Conservation (phyloP, 352 stramenopile genomes). For the Ophiocytium majus region DNA sequence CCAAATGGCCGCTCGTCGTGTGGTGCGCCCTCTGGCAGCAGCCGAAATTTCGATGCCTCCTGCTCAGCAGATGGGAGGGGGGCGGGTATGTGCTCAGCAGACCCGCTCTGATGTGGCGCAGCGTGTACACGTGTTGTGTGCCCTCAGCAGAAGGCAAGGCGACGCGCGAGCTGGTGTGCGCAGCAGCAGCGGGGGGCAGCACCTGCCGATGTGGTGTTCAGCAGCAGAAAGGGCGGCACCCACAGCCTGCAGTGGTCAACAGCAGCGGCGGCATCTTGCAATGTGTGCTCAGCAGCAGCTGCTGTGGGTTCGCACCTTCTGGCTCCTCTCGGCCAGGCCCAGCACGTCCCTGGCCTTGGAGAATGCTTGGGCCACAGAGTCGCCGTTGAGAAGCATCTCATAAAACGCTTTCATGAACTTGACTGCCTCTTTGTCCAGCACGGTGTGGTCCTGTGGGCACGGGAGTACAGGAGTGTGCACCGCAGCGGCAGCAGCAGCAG, state of each 20-base stretch:
- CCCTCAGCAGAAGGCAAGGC: too few relatives aligned
- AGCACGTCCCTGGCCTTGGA: neutral
- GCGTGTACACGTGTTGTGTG: too few relatives aligned
- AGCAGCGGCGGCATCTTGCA: too few relatives aligned
- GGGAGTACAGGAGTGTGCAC: neutral
- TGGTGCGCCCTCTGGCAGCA: neutral
- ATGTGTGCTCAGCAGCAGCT: too few relatives aligned
- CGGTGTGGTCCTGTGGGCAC: slow-evolving; percentile 6
- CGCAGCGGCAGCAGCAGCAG: neutral
- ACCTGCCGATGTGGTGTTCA: too few relatives aligned
- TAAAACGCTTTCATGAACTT: slow-evolving; percentile 13
- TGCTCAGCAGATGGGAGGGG: too few relatives aligned
- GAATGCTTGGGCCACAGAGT: neutral
- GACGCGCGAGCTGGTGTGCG: too few relatives aligned
- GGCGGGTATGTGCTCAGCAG: too few relatives aligned
- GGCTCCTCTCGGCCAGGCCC: neutral
- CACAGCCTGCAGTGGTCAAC: too few relatives aligned
- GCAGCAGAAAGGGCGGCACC: too few relatives aligned
- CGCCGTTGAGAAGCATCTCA: slow-evolving; percentile 6
- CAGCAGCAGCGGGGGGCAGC: too few relatives aligned
- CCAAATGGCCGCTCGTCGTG: neutral
- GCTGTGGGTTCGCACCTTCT: neutral
- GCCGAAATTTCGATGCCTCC: slow-evolving; percentile 7
- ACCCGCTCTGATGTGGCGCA: too few relatives aligned
- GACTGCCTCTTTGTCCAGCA: neutral